Evolutionary conservation across 225 moss, liverwort and hornwort species (phyloP), one percentile per base, ranked within the genome.

Genomic region (Ulota crispa): DNA sequence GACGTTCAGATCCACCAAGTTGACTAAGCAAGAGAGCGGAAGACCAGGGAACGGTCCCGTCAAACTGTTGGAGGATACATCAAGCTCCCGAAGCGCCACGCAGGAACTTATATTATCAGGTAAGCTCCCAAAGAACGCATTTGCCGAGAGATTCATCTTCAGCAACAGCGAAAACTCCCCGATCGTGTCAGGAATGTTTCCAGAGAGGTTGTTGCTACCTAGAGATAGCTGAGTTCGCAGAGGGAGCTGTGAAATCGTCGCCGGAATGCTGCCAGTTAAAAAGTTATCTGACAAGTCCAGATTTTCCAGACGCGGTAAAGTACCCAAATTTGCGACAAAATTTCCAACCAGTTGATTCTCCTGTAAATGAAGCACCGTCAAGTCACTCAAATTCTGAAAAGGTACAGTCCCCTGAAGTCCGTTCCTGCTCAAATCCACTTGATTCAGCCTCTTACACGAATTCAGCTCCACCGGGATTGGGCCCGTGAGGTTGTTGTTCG

Each of bases 341-440:
- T 79, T 72, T n/a, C 87, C 89, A 37, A 54, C 71, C 52, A 92
- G 63, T 53, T 76, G 64, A 68, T 92, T 92, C 52, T 69, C 75
- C 34, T 84, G 85, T 70, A 92, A 82, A 15, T 78, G 78, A 54
- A 91, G 84, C 65, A 86, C 54, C 15, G 62, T 83, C 70, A 91
- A 78, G 39, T 80, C 83, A 32, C 67, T 83, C 60, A 90, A 28
- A 18, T 84, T 71, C 45, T 64, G 73, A 43, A 88, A 72, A 1
- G 86, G 86, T 50, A 91, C 55, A 21, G 5, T 54, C 27, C 90
- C 90, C 60, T 61, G 63, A 11, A 91, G 84, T 13, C 8, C 41
- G 26, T 91, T 91, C 72, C 86, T 52, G 63, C 88, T 91, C 28
- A 91, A 70, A 39, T 88, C 88, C 55, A 88, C n/a, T 18, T 18